Evolutionary conservation across 2,329 filamentous ascomycete species (phyloP).

Genomic region (Colletotrichum liaoningense): DNA sequence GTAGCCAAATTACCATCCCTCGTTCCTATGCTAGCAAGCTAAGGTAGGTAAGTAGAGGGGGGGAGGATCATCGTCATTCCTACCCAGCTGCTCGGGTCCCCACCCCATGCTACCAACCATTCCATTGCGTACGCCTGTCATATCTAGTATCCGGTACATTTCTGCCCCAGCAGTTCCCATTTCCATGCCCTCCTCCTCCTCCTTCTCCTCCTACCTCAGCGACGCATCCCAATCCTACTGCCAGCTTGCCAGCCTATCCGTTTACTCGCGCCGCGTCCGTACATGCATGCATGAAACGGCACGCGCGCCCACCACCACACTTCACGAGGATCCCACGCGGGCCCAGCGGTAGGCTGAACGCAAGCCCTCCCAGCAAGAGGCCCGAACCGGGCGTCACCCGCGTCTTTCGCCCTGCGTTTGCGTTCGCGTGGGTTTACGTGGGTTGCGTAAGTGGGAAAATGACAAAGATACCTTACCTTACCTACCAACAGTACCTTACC

Average conservation of each 20-base stretch:
- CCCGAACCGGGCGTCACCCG: slow-evolving; percentile 1
- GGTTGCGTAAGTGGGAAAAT: not conserved
- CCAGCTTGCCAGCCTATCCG: no score
- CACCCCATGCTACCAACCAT: not conserved
- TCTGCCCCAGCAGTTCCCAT: not conserved
- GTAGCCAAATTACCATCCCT: no score
- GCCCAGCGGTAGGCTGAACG: not conserved
- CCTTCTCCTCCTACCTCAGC: no score
- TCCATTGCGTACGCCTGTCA: not conserved
- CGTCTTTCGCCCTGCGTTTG: not conserved
- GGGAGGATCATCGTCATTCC: not conserved
- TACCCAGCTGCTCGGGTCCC: not conserved
- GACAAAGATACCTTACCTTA: no score
- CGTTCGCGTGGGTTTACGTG: not conserved
- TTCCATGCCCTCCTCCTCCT: no score
- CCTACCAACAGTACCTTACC: no score
- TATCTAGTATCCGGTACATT: not conserved
- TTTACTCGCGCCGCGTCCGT: not conserved
- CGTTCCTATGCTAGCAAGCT: no score
- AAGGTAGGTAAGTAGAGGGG: no score
- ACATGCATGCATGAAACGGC: not conserved
- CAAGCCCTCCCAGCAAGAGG: not conserved
- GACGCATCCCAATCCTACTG: no score
- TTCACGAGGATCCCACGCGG: not conserved
- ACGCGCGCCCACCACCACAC: not conserved